Evolutionary conservation across 306 rosid genomes (phyloP).

Genomic region (Comarum palustre): DNA sequence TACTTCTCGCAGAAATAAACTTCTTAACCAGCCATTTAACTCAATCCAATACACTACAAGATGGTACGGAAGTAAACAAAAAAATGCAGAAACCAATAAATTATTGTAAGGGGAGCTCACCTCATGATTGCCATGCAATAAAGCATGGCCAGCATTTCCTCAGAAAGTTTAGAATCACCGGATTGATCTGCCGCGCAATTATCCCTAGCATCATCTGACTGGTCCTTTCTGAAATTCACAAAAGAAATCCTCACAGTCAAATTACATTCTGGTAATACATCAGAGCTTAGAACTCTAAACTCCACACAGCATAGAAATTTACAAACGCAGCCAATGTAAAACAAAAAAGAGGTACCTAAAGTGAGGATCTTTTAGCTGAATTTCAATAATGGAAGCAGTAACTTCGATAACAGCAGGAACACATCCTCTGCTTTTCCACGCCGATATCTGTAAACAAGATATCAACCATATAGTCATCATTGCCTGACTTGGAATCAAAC

Average conservation of each 20-base stretch:
- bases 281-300: not conserved
- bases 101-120: conserved; percentile 31
- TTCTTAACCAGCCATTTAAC: not conserved
- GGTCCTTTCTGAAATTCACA: conserved; percentile 29
- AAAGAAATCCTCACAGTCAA: not conserved
- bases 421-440: conserved; percentile 86
- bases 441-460: conserved; percentile 47
- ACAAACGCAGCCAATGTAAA: not conserved
- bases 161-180: conserved; percentile 49
- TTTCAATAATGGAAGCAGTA: conserved; percentile 67
- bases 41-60: not conserved
- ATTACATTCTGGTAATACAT: not conserved
- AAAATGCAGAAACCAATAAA: conserved; percentile 3
- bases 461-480: too few relatives aligned
- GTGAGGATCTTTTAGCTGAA: conserved; percentile 61
- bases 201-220: conserved; percentile 15
- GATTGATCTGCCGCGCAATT: conserved; percentile 30
- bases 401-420: conserved; percentile 69
- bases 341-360: conserved; percentile 40
- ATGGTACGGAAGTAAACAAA: not conserved
- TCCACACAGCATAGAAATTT: not conserved
- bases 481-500: not conserved
- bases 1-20: not conserved
- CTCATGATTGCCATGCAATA: conserved; percentile 80
- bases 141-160: conserved; percentile 66